Base-by-base conservation (phyloP, 257 asterid species). In the Striga asiatica region DNA sequence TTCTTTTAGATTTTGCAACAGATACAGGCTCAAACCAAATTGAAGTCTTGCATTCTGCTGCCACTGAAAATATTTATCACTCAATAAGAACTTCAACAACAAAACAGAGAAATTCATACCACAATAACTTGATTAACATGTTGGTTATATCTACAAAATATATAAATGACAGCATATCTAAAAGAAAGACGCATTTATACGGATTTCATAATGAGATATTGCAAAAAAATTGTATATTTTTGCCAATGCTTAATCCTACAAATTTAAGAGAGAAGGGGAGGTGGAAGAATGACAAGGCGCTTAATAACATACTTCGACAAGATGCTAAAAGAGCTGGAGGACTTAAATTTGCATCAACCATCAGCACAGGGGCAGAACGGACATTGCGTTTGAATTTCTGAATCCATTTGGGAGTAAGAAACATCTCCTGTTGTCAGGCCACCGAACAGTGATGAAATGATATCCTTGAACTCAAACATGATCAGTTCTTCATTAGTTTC, bases 1-100 rank as follows among this genome's bases (percentile, higher is more conserved):
- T 65, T 68, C 88, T 72, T 79, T 56, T 77, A 54, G 98, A 87
- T 76, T 91, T 91, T 17, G 62, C 66, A 38, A 91, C 98, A 10
- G 98, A 91, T 42, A 91, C 98, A 6, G 98, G 97, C 78, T 87
- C 97, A 68, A 91, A 91, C 98, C 98, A 91, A 50, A 82, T 70
- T 39, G 82, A 70, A 38, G 92, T 84, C 50, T 61, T 58, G 57
- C 76, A 70, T 75, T 77, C 81, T 54, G 82, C 87, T 46, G 98
- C 95, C 75, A 76, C 98, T 87, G 94, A 24, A 41, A 51, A 49
- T 3, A 11, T 53, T 47, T 57, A 51, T 38, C 54, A 62, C 24
- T 21, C 34, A 60, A 28, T 60, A 38, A 71, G 67, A 50, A 60
- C 20, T 42, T 28, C 21, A 21, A 42, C 50, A 55, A 49, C 13